A percentile compares a stretch with the other conserved stretches of the same genome.
Evolutionary conservation across 352 stramenopile genomes (phyloP).

Genomic region (Phytopythium oedochilum): DNA sequence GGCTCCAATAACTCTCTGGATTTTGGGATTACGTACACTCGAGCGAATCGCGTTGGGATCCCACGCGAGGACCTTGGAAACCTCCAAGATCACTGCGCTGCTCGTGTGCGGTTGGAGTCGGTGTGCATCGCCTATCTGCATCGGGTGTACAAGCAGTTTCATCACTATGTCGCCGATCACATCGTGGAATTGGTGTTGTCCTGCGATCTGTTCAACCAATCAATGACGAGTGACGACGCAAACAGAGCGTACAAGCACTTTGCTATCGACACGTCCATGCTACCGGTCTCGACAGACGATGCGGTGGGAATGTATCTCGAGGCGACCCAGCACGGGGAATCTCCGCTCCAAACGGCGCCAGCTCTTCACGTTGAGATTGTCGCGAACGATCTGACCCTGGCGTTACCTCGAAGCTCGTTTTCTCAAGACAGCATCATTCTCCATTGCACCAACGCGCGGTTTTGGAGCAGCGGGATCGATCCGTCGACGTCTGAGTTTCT

Average conservation of each 20-base stretch:
- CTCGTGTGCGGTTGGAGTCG: constrained; percentile 67
- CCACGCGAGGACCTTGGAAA: not conserved
- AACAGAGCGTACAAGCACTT: constrained; percentile 25
- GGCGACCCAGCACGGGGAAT: constrained; percentile 10
- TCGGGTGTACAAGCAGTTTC: constrained; percentile 84
- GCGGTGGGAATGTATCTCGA: constrained; percentile 30
- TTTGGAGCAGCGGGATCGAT: constrained; percentile 70
- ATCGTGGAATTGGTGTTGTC: constrained; percentile 18
- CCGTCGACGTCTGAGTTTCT: constrained; percentile 66
- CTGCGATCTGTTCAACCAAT: constrained; percentile 21
- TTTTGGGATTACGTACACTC: constrained; percentile 33
- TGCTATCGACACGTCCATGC: constrained; percentile 23
- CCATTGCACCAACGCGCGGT: constrained; percentile 62
- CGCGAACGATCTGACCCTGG: constrained; percentile 76
- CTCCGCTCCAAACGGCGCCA: constrained; percentile 8
- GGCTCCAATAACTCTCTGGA: constrained; percentile 65
- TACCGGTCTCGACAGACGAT: constrained; percentile 34
- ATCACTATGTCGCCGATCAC: constrained; percentile 71
- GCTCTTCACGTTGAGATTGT: constrained; percentile 58
- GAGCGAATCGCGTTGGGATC: constrained; percentile 2
- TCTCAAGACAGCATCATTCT: constrained; percentile 71
- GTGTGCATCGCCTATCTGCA: constrained; percentile 81
- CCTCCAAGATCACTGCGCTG: constrained; percentile 12
- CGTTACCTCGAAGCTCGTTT: constrained; percentile 75
- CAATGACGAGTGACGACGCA: constrained; percentile 24